Evolutionary conservation across 1,139 yeast genomes (phyloP), one percentile per base, ranked within the genome.

Genomic region (Geotrichum restrictum): DNA sequence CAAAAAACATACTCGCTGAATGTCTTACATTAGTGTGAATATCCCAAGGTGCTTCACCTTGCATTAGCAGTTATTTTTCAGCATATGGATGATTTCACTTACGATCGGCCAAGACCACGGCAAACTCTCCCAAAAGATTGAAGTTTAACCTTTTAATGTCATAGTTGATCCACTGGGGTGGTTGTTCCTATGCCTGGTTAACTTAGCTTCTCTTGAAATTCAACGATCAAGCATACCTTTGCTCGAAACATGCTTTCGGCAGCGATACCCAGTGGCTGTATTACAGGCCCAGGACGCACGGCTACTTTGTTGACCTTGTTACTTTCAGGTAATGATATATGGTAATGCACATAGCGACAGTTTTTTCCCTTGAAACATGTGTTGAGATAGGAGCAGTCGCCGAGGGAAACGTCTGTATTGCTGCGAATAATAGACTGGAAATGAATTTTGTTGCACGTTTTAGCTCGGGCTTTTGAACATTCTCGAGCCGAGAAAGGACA

Each of bases 301-400:
- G 33, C 10, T 21, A 48, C 3, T 1, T 52, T 34, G 37, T 18
- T 21, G 32, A 44, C 13, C 18, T 24, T 37, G 27, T 32, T 13
- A 19, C 18, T 27, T 4, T 63, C 62, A 41, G 72, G 63, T 29
- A 60, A 59, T 56, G 62, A 73, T 62, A 63, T 85, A 56, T 77
- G 74, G 66, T 89, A 91, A 69, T 91, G 98, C 43, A 88, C 75
- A 65, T 86, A 91, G 31, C 95, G 75, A 68, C 97, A 91, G 3
- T 81, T 74, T 58, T 80, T 82, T 68, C 86, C 79, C 67, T 89
- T 88, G 69, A 88, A 96, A 63, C 98, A 91, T 0, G 97, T 89
- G 65, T 91, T 97, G 57, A 91, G 74, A 64, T 91, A 91, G 3
- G 96, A 89, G 64, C 98, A 91, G 67, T 91, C 97, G 0, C 97